Evolutionary conservation across 106 monocot species (phyloP), one percentile per base, ranked within the genome.

Genomic region (Apostasia shenzhenica): DNA sequence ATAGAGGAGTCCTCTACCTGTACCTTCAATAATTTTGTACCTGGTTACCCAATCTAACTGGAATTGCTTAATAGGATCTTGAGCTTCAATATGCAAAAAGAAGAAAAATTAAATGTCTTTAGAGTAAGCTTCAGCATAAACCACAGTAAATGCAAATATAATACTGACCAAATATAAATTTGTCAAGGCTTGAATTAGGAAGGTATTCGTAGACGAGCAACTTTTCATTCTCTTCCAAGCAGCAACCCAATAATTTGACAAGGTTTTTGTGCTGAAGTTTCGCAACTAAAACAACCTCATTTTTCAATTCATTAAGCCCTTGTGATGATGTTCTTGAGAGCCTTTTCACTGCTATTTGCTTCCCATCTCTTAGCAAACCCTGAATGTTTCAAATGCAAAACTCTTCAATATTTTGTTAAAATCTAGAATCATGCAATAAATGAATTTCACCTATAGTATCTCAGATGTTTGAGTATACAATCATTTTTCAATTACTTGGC

Each of bases 1-100:
- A 61, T 77, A 77, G 1, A 57, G 54, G 13, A 77, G 77, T n/a
- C 77, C 77, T 45, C 77, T 51, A 54, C 65, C 61, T 2, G 71
- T 71, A 44, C 77, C 77, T 55, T 66, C 63, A 13, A 66, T 64
- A 11, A 77, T 69, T 0, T 54, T 44, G 38, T 51, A 56, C 39
- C 77, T 50, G 37, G 9, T 77, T 14, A 58, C 8, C 77, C 77
- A 77, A 54, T 48, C 54, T 3, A 77, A 54, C 14, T 66, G 14
- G 1, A 38, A 13, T 37, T 26, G 48, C 26, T 48, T 1, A 1
- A 7, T 48, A 2, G 65, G 65, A 12, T 65, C 65, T 65, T 26
- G 26, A 26, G 26, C 26, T 26, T 26, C 26, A 26, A 26, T 26
- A 26, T 26, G 26, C 26, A 26, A 26, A 26, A 26, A 26, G 26